phyloP scores from a whole-genome alignment of 805 yeast genomes.

The Lipomyces spencermartinsiae region DNA sequence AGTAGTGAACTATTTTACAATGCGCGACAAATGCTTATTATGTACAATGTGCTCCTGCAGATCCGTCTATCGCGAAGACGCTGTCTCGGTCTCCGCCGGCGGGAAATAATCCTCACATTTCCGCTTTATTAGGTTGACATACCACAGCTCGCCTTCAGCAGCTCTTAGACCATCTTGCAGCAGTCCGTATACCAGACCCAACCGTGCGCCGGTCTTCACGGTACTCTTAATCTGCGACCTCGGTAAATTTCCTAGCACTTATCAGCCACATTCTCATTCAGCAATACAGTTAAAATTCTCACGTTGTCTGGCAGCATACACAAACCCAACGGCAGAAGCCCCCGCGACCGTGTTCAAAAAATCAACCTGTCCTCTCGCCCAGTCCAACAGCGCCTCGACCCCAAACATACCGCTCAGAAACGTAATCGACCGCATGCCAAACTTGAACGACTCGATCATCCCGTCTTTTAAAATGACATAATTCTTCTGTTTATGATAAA shows the following conservation, averaged over 20 bases:
- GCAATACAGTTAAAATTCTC: background rate
- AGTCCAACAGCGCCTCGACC: constrained; percentile 67
- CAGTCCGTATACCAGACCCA: constrained; percentile 69
- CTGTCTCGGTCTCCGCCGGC: background rate
- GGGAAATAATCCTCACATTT: background rate
- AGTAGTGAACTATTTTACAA: background rate
- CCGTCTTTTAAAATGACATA: constrained; percentile 71
- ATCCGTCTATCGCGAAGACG: background rate
- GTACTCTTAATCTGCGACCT: constrained; percentile 44
- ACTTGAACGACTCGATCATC: constrained; percentile 40
- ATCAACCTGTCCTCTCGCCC: constrained; percentile 59
- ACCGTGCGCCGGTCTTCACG: constrained; percentile 56
- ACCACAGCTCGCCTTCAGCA: constrained; percentile 70
- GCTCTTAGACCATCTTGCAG: constrained; percentile 68
- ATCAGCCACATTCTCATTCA: constrained; percentile 8
- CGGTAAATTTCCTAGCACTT: constrained; percentile 27
- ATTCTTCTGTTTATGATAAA: constrained; percentile 82
- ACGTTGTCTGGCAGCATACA: constrained; percentile 51
- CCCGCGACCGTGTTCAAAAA: constrained; percentile 68
- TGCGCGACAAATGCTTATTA: background rate
- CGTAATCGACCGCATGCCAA: constrained; percentile 11
- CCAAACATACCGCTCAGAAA: constrained; percentile 48
- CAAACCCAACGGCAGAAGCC: constrained; percentile 58
- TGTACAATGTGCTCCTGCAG: background rate
- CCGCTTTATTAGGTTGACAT: constrained; percentile 41